These are phyloP conservation scores for Hypericum androsaemum DNA, from an alignment of 345 rosid genomes.

Conservation along the genomic window DNA sequence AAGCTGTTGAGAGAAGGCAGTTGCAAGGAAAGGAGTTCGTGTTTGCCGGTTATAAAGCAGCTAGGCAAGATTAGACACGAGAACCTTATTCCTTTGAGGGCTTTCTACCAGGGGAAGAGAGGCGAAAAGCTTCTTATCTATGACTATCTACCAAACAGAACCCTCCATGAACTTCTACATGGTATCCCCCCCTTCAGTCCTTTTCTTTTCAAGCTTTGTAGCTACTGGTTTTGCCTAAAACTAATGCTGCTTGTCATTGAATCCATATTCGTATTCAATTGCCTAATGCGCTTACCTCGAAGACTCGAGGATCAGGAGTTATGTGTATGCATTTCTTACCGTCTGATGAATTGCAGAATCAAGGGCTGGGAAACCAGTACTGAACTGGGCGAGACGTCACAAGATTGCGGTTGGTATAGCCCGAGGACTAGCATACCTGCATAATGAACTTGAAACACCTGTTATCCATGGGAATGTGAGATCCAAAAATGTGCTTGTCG, in stretches of 20 bases:
- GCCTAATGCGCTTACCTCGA: too few species aligned
- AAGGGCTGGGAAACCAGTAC: conserved; percentile 59
- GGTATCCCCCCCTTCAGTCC: conserved; percentile 33
- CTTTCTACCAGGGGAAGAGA: conserved; percentile 94
- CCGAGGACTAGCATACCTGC: conserved; percentile 80
- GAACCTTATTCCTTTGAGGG: conserved; percentile 83
- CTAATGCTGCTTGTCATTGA: too few species aligned
- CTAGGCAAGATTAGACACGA: conserved; percentile 77
- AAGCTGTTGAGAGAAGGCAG: conserved; percentile 94
- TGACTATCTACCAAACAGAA: conserved; percentile 78
- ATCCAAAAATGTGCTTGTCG: conserved; percentile 88
- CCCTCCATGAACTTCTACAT: conserved; percentile 74
- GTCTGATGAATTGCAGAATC: conserved; percentile 40
- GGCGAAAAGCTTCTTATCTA: conserved; percentile 96
- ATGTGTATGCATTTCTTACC: too few species aligned
- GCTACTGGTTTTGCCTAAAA: too few species aligned
- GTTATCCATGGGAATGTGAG: conserved; percentile 81
- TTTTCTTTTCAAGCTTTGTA: not conserved
- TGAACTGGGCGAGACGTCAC: conserved; percentile 96
- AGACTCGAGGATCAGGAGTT: too few species aligned
- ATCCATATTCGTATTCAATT: too few species aligned
- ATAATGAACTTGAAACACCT: conserved; percentile 63
- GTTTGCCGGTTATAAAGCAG: conserved; percentile 69
- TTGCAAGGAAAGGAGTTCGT: conserved; percentile 69
- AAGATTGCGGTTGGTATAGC: conserved; percentile 87